Base-by-base conservation (phyloP, 1,284 basidiomycete species). In the Microbotryum lychnidis-dioicae region DNA sequence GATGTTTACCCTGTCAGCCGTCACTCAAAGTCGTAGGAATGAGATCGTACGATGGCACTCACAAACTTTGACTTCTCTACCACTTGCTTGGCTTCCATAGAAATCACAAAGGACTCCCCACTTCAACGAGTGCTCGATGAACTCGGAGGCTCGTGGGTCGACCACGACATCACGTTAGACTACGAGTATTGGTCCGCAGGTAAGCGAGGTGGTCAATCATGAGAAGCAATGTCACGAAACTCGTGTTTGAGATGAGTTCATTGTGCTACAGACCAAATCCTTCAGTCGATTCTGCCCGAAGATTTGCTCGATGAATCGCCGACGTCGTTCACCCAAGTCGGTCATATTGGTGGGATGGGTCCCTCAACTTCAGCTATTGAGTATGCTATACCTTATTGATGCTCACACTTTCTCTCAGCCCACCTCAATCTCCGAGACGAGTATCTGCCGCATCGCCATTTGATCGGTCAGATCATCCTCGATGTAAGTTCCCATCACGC, bases 381-480 rank as follows among this genome's bases (percentile, higher is more conserved):
- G 21, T n/a, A 21, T 45, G n/a, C 31, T 31, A 2, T 21, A 4
- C 5, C 10, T 21, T 18, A 16, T 54, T 21, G 18, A 42, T 18
- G n/a, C n/a, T 37, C 18, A 16, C 42, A 1, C 23, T 18, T 4
- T 42, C 37, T 42, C 37, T 10, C 57, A 78, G 80, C 79, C 1
- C 96, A 98, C 73, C 77, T 98, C 62, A 99, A 99, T 73, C 80
- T 98, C 27, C 84, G 87, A 63, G 83, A 87, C 31, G 87, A 93
- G 74, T 98, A 92, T 77, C 74, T 96, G 31, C 91, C 92, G 4
- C 97, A 88, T 77, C 91, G 91, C 73, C 77, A 87, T 70, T 75
- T 94, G 37, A 96, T 98, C 67, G 96, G 92, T 0, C 85, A 94
- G 75, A 81, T 97, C 33, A 85, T 97, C 47, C 77, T 96, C 33